These are phyloP conservation scores for Russula earlei DNA, from an alignment of 768 basidiomycete species.

Conservation along the genomic window DNA sequence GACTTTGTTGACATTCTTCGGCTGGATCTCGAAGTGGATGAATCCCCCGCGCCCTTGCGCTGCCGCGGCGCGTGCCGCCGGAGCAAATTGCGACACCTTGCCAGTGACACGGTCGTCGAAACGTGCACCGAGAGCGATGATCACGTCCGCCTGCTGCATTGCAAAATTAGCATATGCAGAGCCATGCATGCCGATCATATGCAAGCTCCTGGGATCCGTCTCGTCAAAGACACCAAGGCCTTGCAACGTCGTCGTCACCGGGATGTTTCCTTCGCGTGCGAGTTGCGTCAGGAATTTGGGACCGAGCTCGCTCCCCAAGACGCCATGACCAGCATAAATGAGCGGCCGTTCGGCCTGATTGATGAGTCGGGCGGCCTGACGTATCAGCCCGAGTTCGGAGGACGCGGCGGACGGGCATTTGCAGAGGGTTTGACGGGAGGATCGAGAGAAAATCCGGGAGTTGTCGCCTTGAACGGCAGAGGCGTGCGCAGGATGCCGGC, in stretches of 20 bases:
- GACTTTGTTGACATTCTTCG: slow-evolving; percentile 99
- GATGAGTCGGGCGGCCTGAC: slow-evolving; percentile 82
- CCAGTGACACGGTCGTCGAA: slow-evolving; percentile 99
- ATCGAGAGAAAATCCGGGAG: slow-evolving; percentile 68
- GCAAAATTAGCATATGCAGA: slow-evolving; percentile 95
- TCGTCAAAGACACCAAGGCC: slow-evolving; percentile 96
- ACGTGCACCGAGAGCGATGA: slow-evolving; percentile 92
- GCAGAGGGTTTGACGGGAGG: slow-evolving; percentile 67
- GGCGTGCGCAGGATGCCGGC: slow-evolving; percentile 82
- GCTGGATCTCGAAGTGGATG: slow-evolving; percentile 97
- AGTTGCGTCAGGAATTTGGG: slow-evolving; percentile 75
- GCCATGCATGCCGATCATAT: slow-evolving; percentile 99
- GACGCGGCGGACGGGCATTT: slow-evolving; percentile 31
- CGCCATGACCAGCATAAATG: slow-evolving; percentile 89
- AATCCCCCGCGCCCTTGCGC: slow-evolving; percentile 84
- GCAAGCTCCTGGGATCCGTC: slow-evolving; percentile 71
- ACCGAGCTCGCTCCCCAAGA: slow-evolving; percentile 73
- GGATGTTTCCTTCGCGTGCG: slow-evolving; percentile 81
- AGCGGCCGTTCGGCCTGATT: slow-evolving; percentile 86
- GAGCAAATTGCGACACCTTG: slow-evolving; percentile 82
- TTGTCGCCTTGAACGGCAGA: slow-evolving; percentile 77
- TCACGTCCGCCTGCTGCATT: slow-evolving; percentile 95
- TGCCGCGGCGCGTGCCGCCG: slow-evolving; percentile 81
- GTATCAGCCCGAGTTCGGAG: slow-evolving; percentile 53
- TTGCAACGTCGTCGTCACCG: slow-evolving; percentile 93